Base-by-base conservation (phyloP, 2,329 filamentous ascomycete genomes). In the Pseudogymnoascus sp. region DNA sequence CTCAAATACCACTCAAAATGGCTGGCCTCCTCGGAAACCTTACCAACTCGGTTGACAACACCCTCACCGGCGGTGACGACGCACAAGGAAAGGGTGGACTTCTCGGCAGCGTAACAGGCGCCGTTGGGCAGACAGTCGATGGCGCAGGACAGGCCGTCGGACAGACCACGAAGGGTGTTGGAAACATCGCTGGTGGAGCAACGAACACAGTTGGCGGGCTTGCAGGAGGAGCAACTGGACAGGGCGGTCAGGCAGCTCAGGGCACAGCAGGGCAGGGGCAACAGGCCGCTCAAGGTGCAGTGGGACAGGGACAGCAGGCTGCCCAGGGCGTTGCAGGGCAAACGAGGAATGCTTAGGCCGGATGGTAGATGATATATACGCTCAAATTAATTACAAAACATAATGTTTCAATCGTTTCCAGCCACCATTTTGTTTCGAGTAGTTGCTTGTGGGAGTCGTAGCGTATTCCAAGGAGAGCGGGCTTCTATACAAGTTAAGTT, bases 1-100 rank as follows among this genome's bases (percentile, higher is more conserved):
- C 42, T 23, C 47, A 21, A 62, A 62, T n/a, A 23, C 42, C 12
- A 62, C 42, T 47, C 65, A 69, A 60, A 69, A 70, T 70, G 67
- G 62, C 68, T 23, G 75, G 75, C 11, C 67, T 76, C 53, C 69
- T 76, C 59, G 74, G 74, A 65, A 69, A 70, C 50, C 64, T 75
- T 23, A 72, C 73, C 60, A 72, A 74, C 64, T 68, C 69, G 38
- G 67, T 75, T 63, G 73, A 76, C 66, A 75, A 73, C 62, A 73
- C 75, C 47, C 70, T 76, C 59, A 76, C 75, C 16, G 75, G 75
- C 44, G 75, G 74, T 62, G 73, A 76, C 33, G 70, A 76, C 64
- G 70, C 72, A 18, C 62, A 76, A 28, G 74, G 74, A 40, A 72
- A 76, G 65, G 75, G 75, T 8, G 75, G 75, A 1, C 68, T 77